phyloP scores from a whole-genome alignment of 2,329 filamentous ascomycete genomes.

The Rhynchosporium secalis region DNA sequence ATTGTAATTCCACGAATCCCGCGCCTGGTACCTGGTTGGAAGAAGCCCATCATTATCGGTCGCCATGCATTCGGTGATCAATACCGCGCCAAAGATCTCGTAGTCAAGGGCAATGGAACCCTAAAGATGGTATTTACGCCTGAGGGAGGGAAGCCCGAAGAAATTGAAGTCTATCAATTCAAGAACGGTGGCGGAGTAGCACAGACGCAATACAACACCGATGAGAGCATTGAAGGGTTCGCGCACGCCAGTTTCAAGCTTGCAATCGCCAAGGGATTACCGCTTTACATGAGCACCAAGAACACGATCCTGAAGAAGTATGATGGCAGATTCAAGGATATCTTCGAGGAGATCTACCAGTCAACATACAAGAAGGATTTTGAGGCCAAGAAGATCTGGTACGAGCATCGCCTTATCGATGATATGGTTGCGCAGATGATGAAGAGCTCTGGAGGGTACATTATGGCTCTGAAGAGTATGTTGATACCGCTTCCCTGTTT shows the following conservation, averaged over 20 bases:
- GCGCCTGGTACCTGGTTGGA: slow-evolving; percentile 93
- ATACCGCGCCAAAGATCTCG: slow-evolving; percentile 92
- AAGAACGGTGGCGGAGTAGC: slow-evolving; percentile 82
- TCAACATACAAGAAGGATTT: slow-evolving; percentile 83
- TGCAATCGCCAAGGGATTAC: slow-evolving; percentile 79
- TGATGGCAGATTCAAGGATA: slow-evolving; percentile 98
- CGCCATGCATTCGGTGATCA: slow-evolving; percentile 98
- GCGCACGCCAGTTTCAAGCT: slow-evolving; percentile 97
- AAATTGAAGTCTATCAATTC: slow-evolving; percentile 90
- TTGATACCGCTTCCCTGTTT: slow-evolving; percentile 28
- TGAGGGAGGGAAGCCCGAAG: slow-evolving; percentile 75
- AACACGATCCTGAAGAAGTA: slow-evolving; percentile 99
- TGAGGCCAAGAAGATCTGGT: slow-evolving; percentile 93
- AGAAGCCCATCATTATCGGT: slow-evolving; percentile 98
- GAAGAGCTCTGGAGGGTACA: slow-evolving; percentile 94
- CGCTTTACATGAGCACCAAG: slow-evolving; percentile 99
- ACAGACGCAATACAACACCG: slow-evolving; percentile 97
- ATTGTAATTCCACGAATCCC: slow-evolving; percentile 95
- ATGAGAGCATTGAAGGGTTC: slow-evolving; percentile 92
- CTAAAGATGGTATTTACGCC: slow-evolving; percentile 95
- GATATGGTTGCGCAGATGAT: slow-evolving; percentile 99
- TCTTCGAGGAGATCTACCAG: slow-evolving; percentile 97
- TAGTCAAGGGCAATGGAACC: slow-evolving; percentile 80
- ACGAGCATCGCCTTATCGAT: slow-evolving; percentile 98
- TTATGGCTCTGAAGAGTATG: slow-evolving; percentile 97